Evolutionary conservation across 257 asterid genomes (phyloP), one percentile per base, ranked within the genome.

Genomic region (Eucommia ulmoides): DNA sequence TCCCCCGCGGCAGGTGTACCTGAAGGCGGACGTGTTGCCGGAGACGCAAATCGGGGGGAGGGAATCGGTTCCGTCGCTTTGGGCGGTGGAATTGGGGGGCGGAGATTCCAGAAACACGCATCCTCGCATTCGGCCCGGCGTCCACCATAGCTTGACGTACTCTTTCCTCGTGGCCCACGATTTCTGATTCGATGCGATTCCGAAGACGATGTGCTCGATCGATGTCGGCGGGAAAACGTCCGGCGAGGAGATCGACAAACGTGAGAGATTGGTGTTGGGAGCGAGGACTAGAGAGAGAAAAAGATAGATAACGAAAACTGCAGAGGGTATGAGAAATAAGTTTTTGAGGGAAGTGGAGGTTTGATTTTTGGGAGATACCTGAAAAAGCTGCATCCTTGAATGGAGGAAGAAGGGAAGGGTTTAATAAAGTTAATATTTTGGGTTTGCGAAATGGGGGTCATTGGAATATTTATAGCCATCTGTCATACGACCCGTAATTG

Each of bases 91-190:
- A 24, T 65, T 64, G 23, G 68, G 51, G 1, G 76, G 78, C 33
- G 23, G 23, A 1, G 14, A 50, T 14, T 88, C 97, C 3, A 88
- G 74, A 60, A 88, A 88, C 23, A 79, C 83, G 58, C 95, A 83
- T 1, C 97, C 95, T 67, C 66, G 73, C 92, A 68, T 83, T 19
- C 23, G 56, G 7, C 65, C 26, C 2, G 93, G 80, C 51, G 71
- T 70, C 97, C 97, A 88, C 97, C 97, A 88, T 17, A 75, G 65
- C 49, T 60, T 67, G 0, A 77, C 82, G 21, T 73, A 81, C 21
- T 73, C 70, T 45, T 79, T 78, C 35, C 86, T 63, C 12, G 6
- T 67, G 24, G 11, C 20, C 93, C 97, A 88, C 0, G 93, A 59
- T 2, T 52, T 59, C 29, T 65, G 59, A 3, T 61, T 76, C 11